A percentile compares a stretch with the other conserved stretches of the same genome.
phyloP scores from a whole-genome alignment of 495 filamentous ascomycete genomes.

The Xylaria telfairii region DNA sequence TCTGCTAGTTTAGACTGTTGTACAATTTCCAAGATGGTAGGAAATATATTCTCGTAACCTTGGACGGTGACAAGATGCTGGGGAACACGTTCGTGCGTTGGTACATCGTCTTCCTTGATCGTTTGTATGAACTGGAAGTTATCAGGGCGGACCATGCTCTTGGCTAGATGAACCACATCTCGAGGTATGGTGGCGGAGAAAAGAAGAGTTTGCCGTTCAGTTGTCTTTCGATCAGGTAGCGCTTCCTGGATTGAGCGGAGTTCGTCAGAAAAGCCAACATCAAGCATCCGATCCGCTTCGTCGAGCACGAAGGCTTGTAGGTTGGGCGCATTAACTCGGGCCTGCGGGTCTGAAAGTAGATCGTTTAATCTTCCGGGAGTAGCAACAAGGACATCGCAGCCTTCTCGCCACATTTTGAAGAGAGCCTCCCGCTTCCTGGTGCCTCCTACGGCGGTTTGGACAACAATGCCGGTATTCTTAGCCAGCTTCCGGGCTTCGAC shows the following conservation, averaged over 20 bases:
- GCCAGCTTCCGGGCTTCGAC: slow-evolving; percentile 79
- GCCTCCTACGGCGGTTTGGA: slow-evolving; percentile 90
- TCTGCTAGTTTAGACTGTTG: slow-evolving; percentile 56
- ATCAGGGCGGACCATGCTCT: slow-evolving; percentile 52
- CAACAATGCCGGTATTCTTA: slow-evolving; percentile 67
- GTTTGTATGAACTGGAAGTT: slow-evolving; percentile 85
- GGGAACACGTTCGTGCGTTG: slow-evolving; percentile 83
- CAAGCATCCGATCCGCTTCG: slow-evolving; percentile 91
- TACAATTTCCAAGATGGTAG: slow-evolving; percentile 76
- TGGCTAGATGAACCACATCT: slow-evolving; percentile 81
- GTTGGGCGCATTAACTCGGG: slow-evolving; percentile 72
- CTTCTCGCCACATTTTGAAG: slow-evolving; percentile 65
- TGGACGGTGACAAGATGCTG: slow-evolving; percentile 71
- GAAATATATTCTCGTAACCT: slow-evolving; percentile 78
- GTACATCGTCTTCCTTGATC: slow-evolving; percentile 76
- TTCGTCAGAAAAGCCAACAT: slow-evolving; percentile 84
- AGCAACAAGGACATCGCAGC: slow-evolving; percentile 89
- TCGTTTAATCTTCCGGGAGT: slow-evolving; percentile 91
- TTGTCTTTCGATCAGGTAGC: slow-evolving; percentile 64
- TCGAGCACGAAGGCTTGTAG: slow-evolving; percentile 86
- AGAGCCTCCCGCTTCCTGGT: slow-evolving; percentile 73
- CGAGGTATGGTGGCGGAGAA: slow-evolving; percentile 91
- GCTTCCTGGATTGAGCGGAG: slow-evolving; percentile 70
- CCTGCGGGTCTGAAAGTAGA: slow-evolving; percentile 71
- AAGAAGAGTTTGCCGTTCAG: slow-evolving; percentile 85